These are phyloP conservation scores for Fusarium lyarnte DNA, from an alignment of 2,329 filamentous ascomycete genomes.

Conservation along the genomic window DNA sequence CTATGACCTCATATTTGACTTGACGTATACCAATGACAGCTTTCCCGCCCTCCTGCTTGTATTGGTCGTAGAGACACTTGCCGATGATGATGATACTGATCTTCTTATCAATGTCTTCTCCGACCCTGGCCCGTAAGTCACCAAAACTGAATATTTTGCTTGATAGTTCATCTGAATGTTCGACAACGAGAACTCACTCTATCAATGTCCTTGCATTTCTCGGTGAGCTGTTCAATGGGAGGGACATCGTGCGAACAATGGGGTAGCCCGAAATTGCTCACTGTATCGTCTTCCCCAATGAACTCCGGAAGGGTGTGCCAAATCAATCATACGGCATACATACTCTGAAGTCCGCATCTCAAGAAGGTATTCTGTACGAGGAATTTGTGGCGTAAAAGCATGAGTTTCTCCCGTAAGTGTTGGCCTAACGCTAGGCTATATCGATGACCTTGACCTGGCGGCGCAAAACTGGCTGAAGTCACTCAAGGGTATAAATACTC, in stretches of 20 bases:
- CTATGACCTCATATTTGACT: background rate
- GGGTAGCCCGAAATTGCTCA: too few relatives aligned
- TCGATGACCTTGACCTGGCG: background rate
- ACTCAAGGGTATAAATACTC: background rate
- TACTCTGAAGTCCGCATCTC: too few relatives aligned
- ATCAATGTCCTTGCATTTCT: too few relatives aligned
- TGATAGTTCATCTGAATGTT: too few relatives aligned
- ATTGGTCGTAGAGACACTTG: rapidly evolving
- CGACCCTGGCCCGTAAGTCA: background rate
- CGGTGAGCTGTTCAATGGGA: too few relatives aligned
- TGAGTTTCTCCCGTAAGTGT: too few relatives aligned
- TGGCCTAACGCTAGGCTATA: background rate
- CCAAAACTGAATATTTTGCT: rapidly evolving
- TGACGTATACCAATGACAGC: background rate
- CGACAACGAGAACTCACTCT: too few relatives aligned
- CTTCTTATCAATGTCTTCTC: background rate
- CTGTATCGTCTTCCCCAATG: too few relatives aligned
- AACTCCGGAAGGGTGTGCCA: too few relatives aligned
- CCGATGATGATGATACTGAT: background rate
- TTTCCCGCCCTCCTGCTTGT: background rate
- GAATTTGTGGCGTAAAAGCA: background rate
- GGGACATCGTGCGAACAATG: too few relatives aligned
- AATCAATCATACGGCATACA: too few relatives aligned
- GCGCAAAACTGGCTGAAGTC: background rate
- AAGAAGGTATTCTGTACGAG: too few relatives aligned